These are phyloP conservation scores for Diaporthe humulicola DNA, from an alignment of 2,329 filamentous ascomycete species.

Conservation along the genomic window DNA sequence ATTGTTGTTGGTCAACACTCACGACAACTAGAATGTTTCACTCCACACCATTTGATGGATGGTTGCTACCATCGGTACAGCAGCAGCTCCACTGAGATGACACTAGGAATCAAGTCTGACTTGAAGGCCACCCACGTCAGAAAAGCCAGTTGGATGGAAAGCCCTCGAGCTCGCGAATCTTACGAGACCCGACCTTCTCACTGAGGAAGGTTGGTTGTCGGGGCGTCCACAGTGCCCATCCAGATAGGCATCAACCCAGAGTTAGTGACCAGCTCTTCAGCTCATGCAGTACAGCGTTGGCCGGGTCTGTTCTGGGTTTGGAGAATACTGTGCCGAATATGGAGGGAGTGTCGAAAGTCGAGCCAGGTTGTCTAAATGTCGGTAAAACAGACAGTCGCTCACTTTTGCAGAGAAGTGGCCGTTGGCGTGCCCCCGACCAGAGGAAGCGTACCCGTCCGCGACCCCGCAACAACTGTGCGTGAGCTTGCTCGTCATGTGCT, in stretches of 20 bases:
- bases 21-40: not conserved
- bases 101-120: not conserved
- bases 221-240: not conserved
- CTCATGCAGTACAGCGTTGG: not conserved
- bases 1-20: slow-evolving; percentile 1
- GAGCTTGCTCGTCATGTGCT: slow-evolving; percentile 41
- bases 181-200: not conserved
- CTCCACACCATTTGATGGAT: not conserved
- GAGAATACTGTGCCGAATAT: not conserved
- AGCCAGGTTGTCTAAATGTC: slow-evolving; percentile 14
- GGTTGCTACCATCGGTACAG: not conserved
- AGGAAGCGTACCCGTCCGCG: slow-evolving; percentile 26
- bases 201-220: not conserved
- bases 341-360: slow-evolving; percentile 21
- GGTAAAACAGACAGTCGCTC: not conserved
- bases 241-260: not conserved
- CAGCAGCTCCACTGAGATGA: not conserved
- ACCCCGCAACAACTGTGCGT: slow-evolving; percentile 11
- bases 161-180: not conserved
- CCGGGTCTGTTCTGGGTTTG: not conserved
- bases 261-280: not conserved
- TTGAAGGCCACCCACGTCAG: not conserved
- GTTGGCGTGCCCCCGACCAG: not conserved
- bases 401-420: not conserved
- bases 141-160: not conserved